Evolutionary conservation across 2,329 filamentous ascomycete species (phyloP).

Genomic region (Colletotrichum falcatum): DNA sequence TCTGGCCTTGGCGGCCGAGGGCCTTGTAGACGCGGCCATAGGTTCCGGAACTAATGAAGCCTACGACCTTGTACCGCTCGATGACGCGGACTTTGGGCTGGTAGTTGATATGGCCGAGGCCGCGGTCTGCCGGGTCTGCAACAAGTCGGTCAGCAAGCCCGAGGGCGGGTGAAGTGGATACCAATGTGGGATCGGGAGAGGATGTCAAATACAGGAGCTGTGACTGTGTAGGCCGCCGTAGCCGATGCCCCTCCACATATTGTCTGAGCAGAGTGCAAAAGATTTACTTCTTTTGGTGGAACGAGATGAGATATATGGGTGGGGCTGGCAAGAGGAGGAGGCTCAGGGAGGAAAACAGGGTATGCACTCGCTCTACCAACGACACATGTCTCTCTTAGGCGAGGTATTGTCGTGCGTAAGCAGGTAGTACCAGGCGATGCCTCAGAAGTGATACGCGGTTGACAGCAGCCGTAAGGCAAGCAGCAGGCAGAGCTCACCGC

Average conservation of each 20-base stretch:
- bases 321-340: background rate
- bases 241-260: slow-evolving; percentile 42
- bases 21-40: slow-evolving; percentile 99
- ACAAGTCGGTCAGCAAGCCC: slow-evolving; percentile 50
- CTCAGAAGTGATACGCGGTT: slow-evolving; percentile 30
- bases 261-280: slow-evolving; percentile 5
- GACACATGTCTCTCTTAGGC: slow-evolving; percentile 23
- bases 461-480: slow-evolving; percentile 21
- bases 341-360: slow-evolving; percentile 15
- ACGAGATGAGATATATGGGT: background rate
- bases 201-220: slow-evolving; percentile 38
- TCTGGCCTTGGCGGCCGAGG: slow-evolving; percentile 76
- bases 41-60: slow-evolving; percentile 97
- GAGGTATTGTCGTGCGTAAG: background rate
- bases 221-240: slow-evolving; percentile 42
- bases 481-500: slow-evolving; percentile 36
- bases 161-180: slow-evolving; percentile 40
- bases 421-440: slow-evolving; percentile 15
- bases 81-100: slow-evolving; percentile 87
- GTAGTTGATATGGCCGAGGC: slow-evolving; percentile 62
- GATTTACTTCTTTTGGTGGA: background rate
- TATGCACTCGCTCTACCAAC: slow-evolving; percentile 36
- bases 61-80: slow-evolving; percentile 95
- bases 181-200: slow-evolving; percentile 20
- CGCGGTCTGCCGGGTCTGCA: slow-evolving; percentile 66